These are phyloP conservation scores for Plasmopara viticola DNA, from an alignment of 352 stramenopile genomes.

Conservation along the genomic window DNA sequence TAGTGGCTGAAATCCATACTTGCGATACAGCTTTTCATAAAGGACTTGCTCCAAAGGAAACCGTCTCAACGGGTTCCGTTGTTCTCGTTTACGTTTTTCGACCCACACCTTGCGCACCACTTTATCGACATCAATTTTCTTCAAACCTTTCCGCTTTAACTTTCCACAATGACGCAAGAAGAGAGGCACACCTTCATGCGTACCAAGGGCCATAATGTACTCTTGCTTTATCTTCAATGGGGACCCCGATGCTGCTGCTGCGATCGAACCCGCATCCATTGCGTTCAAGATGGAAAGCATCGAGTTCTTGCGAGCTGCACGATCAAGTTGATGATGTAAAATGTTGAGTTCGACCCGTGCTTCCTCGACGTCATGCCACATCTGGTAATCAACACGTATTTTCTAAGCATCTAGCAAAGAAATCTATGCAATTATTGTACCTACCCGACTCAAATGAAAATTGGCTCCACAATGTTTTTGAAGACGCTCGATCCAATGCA, in stretches of 20 bases:
- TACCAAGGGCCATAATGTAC: conserved; percentile 54
- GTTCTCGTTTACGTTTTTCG: conserved; percentile 65
- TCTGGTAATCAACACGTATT: conserved; percentile 22
- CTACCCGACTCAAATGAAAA: conserved; percentile 62
- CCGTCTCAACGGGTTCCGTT: conserved; percentile 37
- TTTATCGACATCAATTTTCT: conserved; percentile 64
- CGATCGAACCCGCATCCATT: conserved; percentile 13
- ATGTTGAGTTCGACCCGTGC: conserved; percentile 71
- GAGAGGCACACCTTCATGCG: conserved; percentile 48
- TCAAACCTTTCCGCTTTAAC: conserved; percentile 47
- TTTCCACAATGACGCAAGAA: conserved; percentile 77
- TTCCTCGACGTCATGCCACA: conserved; percentile 75
- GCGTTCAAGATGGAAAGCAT: conserved; percentile 8
- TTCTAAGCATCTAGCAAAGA: no score
- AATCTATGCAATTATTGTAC: background rate
- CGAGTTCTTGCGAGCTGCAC: conserved; percentile 27
- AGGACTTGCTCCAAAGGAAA: conserved; percentile 57
- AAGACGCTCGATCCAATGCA: conserved; percentile 73
- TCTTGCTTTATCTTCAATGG: conserved; percentile 42
- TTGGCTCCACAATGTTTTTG: conserved; percentile 78
- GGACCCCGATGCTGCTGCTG: conserved; percentile 10
- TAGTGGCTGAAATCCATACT: conserved; percentile 75
- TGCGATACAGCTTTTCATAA: conserved; percentile 72
- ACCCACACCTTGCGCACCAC: conserved; percentile 67
- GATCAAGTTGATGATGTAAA: conserved; percentile 59